A percentile compares a stretch with the other conserved stretches of the same genome.
Conservation (phyloP, 2,329 filamentous ascomycete genomes). For the Aspergillus tubingensis region DNA sequence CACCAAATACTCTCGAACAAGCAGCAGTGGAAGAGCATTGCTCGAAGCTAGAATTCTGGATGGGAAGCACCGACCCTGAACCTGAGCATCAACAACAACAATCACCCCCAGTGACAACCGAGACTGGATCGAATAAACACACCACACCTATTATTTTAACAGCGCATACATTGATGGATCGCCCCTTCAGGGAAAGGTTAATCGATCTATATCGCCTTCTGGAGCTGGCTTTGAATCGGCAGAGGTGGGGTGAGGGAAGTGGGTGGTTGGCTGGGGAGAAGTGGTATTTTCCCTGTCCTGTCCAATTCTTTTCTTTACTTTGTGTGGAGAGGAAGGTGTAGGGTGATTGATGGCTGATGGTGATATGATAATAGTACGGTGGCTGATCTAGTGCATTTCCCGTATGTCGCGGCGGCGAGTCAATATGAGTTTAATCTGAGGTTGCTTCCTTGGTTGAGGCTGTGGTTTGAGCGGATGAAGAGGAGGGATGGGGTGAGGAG, state of each 20-base stretch:
- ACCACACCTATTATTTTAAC: too few species aligned
- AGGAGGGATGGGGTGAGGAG: background rate
- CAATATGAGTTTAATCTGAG: constrained; percentile 13
- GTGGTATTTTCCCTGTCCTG: constrained; percentile 8
- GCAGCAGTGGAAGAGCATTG: background rate
- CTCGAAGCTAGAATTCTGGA: background rate
- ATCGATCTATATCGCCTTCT: constrained; percentile 15
- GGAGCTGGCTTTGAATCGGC: constrained; percentile 11
- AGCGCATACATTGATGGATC: too few species aligned
- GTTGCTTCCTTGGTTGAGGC: constrained; percentile 16
- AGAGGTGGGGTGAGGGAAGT: background rate
- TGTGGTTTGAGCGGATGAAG: constrained; percentile 16
- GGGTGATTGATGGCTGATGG: background rate
- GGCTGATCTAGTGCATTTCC: constrained; percentile 13
- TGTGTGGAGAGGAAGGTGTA: too few species aligned
- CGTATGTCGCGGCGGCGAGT: constrained; percentile 13
- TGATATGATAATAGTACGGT: constrained; percentile 13
- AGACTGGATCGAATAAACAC: too few species aligned
- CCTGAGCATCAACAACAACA: too few species aligned
- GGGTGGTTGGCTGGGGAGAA: constrained; percentile 15
- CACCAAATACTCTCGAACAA: background rate
- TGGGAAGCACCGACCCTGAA: background rate
- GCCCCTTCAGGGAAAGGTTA: constrained; percentile 5
- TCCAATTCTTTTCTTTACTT: background rate
- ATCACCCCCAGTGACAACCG: too few species aligned